A percentile compares a stretch with the other conserved stretches of the same genome.
These are phyloP conservation scores for Sugiyamaella boreocaroliniensis DNA, from an alignment of 805 yeast species.

Conservation along the genomic window DNA sequence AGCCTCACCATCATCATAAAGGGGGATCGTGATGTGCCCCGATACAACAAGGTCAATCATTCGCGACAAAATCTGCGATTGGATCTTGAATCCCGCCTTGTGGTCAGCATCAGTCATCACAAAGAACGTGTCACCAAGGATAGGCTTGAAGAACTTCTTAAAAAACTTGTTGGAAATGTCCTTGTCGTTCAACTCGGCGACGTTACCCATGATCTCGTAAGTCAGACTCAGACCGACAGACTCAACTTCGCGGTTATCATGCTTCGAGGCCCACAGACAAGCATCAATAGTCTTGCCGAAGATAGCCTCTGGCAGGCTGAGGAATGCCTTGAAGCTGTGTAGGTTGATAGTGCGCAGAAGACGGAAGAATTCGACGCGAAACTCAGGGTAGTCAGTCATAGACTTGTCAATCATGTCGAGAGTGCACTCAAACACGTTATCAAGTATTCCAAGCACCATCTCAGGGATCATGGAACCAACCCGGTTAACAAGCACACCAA, in stretches of 20 bases:
- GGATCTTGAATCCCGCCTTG: slow-evolving; percentile 89
- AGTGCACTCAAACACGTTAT: slow-evolving; percentile 89
- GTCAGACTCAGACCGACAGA: slow-evolving; percentile 82
- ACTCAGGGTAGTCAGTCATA: slow-evolving; percentile 95
- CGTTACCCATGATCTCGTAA: slow-evolving; percentile 75
- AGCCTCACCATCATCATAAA: slow-evolving; percentile 73
- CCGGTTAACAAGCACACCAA: slow-evolving; percentile 80
- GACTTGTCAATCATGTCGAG: slow-evolving; percentile 93
- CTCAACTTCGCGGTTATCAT: slow-evolving; percentile 94
- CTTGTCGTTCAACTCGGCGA: slow-evolving; percentile 55
- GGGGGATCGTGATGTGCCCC: slow-evolving; percentile 65
- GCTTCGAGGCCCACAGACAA: slow-evolving; percentile 97
- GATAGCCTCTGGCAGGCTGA: slow-evolving; percentile 84
- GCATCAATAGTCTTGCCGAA: slow-evolving; percentile 89
- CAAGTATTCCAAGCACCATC: slow-evolving; percentile 79
- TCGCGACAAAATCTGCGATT: slow-evolving; percentile 75
- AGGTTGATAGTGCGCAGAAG: slow-evolving; percentile 79
- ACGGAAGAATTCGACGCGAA: slow-evolving; percentile 92
- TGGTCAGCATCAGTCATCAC: slow-evolving; percentile 97
- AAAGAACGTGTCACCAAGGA: slow-evolving; percentile 83
- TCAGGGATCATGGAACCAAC: slow-evolving; percentile 86
- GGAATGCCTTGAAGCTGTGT: slow-evolving; percentile 77
- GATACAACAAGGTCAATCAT: slow-evolving; percentile 78
- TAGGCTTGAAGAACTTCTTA: slow-evolving; percentile 80
- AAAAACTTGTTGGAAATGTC: slow-evolving; percentile 81